Percentiles rank a stretch among this genome's conserved stretches.
Conservation (phyloP, 495 filamentous ascomycete species). For the Peziza echinospora region DNA sequence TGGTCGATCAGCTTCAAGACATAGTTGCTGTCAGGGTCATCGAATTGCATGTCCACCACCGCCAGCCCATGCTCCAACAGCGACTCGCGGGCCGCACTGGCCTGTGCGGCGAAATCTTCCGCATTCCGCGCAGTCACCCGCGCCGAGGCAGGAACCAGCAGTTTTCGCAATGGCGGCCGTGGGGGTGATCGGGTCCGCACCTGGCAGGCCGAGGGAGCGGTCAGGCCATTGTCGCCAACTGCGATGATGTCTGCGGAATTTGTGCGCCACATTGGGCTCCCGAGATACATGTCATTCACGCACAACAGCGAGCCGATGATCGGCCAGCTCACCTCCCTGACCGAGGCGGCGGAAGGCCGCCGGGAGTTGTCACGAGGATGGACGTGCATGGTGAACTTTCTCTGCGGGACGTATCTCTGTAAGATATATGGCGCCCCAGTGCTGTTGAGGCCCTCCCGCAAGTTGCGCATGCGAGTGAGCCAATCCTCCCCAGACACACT, state of each 20-base stretch:
- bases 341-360: not conserved
- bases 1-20: conserved; percentile 1
- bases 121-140: not conserved
- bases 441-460: not conserved
- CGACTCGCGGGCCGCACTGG: not conserved
- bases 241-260: conserved; percentile 7
- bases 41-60: conserved; percentile 4
- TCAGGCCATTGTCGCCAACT: not conserved
- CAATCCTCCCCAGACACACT: conserved; percentile 18
- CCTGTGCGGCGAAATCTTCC: not conserved
- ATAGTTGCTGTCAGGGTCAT: not conserved
- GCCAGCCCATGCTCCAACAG: conserved; percentile 3
- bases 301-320: conserved; percentile 19
- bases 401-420: conserved; percentile 19
- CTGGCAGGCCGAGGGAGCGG: not conserved
- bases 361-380: too few relatives aligned
- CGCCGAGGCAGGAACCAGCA: not conserved
- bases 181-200: not conserved
- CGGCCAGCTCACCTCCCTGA: conserved; percentile 2
- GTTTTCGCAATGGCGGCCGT: too few relatives aligned
- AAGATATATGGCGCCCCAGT: conserved; percentile 12
- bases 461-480: conserved; percentile 2
- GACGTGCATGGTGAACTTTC: conserved; percentile 14
- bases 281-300: conserved; percentile 15
- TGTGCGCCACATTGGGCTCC: conserved; percentile 18